Evolutionary conservation across 805 yeast species (phyloP).

Genomic region (Lachancea quebecensis): DNA sequence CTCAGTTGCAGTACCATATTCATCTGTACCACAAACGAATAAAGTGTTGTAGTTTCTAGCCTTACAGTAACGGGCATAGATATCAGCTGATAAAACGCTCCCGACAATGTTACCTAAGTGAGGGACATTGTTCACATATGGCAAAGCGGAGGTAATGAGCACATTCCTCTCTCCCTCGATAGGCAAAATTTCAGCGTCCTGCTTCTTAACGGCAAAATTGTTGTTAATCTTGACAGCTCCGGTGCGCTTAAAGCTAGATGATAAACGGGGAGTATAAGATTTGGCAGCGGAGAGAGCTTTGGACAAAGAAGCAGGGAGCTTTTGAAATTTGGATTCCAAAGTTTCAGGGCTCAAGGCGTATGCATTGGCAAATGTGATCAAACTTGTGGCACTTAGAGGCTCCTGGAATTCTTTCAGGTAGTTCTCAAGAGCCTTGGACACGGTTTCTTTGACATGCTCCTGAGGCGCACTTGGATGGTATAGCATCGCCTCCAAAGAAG

Average conservation of each 20-base stretch:
- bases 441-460: conserved; percentile 39
- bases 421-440: conserved; percentile 33
- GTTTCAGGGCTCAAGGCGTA: conserved; percentile 36
- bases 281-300: conserved; percentile 43
- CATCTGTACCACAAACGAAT: conserved; percentile 95
- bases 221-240: conserved; percentile 30
- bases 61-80: conserved; percentile 83
- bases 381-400: conserved; percentile 41
- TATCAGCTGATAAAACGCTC: conserved; percentile 89
- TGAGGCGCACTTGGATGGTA: conserved; percentile 26
- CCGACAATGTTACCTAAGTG: conserved; percentile 97
- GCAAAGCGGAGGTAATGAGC: conserved; percentile 90
- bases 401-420: conserved; percentile 27
- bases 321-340: conserved; percentile 21
- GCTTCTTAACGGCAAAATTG: conserved; percentile 23
- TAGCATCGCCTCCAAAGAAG: conserved; percentile 18
- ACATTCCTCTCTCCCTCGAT: conserved; percentile 68
- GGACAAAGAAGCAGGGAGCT: conserved; percentile 33
- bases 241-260: conserved; percentile 34
- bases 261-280: conserved; percentile 29
- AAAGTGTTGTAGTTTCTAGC: conserved; percentile 82
- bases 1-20: conserved; percentile 98
- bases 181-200: conserved; percentile 48
- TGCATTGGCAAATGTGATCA: conserved; percentile 53
- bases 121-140: conserved; percentile 97